Conservation (phyloP, 2,329 filamentous ascomycete species). For the Alternaria sp. region DNA sequence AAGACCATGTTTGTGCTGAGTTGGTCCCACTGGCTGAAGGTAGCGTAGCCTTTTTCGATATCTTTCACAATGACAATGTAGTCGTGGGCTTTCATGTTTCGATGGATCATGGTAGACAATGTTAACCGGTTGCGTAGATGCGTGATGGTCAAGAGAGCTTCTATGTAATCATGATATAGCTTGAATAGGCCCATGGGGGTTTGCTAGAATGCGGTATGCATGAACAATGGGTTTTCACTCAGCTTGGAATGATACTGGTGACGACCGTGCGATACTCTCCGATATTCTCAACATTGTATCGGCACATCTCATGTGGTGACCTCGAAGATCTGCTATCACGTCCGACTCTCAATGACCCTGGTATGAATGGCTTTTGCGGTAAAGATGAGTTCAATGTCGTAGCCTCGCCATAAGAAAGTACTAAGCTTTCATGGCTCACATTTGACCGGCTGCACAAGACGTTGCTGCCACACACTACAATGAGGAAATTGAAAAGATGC, state of each 20-base stretch:
- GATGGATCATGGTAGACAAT: background rate
- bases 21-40: background rate
- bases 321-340: background rate
- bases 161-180: background rate
- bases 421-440: background rate
- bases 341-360: background rate
- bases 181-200: background rate
- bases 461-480: background rate
- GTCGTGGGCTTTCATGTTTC: background rate
- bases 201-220: background rate
- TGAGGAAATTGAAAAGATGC: background rate
- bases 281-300: background rate
- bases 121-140: background rate
- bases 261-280: background rate
- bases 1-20: background rate
- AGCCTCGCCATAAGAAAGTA: background rate
- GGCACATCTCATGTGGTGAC: background rate
- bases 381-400: background rate
- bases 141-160: background rate
- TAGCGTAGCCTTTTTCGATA: background rate
- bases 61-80: background rate
- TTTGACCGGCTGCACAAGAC: background rate
- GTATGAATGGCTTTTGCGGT: background rate
- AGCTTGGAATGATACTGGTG: background rate
- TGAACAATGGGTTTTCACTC: background rate